phyloP scores from a whole-genome alignment of 768 basidiomycete species.

The Podaxis pistillaris region DNA sequence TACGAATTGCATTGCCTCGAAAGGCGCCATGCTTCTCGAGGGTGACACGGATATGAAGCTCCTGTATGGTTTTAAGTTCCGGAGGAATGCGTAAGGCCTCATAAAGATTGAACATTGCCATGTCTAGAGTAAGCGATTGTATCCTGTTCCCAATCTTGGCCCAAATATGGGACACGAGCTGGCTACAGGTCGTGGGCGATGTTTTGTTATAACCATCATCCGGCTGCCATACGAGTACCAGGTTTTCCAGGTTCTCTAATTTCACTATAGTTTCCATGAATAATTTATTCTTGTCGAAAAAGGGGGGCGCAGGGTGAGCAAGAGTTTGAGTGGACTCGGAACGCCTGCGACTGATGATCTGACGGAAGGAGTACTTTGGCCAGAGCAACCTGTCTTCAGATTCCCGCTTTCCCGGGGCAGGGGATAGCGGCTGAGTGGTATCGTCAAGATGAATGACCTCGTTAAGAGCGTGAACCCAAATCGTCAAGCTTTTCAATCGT shows the following conservation, averaged over 20 bases:
- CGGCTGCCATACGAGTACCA: conserved; percentile 1
- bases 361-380: neutral
- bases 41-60: neutral
- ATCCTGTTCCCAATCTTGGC: neutral
- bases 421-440: neutral
- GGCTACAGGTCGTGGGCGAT: conserved; percentile 3
- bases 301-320: neutral
- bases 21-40: conserved; percentile 6
- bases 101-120: conserved; percentile 4
- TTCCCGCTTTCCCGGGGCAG: neutral
- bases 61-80: neutral
- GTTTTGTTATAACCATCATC: conserved; percentile 5
- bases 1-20: neutral
- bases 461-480: conserved; percentile 3
- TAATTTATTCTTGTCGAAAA: neutral
- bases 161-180: neutral
- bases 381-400: neutral
- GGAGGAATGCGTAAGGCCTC: neutral
- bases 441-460: conserved; percentile 4
- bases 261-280: neutral
- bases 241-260: neutral
- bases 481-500: neutral
- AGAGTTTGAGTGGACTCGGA: neutral
- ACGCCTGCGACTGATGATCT: neutral
- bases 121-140: neutral